Conservation (phyloP, 2,329 filamentous ascomycete species). For the Xylariaceae sp. region DNA sequence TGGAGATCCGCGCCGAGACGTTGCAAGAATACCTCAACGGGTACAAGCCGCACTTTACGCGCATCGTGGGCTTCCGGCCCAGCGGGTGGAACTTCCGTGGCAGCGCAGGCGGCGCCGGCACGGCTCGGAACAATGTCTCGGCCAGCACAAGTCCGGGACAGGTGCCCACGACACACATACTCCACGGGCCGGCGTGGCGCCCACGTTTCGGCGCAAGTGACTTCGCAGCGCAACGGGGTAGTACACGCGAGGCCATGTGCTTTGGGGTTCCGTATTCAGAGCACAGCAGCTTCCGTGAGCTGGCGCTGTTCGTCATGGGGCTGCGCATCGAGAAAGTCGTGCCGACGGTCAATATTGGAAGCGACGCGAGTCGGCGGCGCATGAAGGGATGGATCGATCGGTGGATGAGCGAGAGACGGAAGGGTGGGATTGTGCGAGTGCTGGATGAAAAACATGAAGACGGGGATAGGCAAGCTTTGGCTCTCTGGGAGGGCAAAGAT, state of each 20-base stretch:
- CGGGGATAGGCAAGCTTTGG: constrained; percentile 31
- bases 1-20: constrained; percentile 89
- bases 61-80: constrained; percentile 85
- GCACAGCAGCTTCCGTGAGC: constrained; percentile 89
- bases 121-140: constrained; percentile 43
- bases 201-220: constrained; percentile 68
- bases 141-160: constrained; percentile 46
- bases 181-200: constrained; percentile 66
- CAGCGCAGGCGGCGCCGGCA: background rate
- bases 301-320: constrained; percentile 89
- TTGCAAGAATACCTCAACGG: constrained; percentile 81
- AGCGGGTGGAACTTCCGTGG: constrained; percentile 86
- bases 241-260: constrained; percentile 75
- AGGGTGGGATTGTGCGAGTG: constrained; percentile 47
- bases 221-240: constrained; percentile 76
- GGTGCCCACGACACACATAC: constrained; percentile 45
- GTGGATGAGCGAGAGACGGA: constrained; percentile 56
- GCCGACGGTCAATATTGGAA: constrained; percentile 82
- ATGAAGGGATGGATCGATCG: constrained; percentile 64
- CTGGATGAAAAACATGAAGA: constrained; percentile 25
- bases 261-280: constrained; percentile 96
- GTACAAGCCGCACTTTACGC: constrained; percentile 76
- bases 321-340: constrained; percentile 85
- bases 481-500: constrained; percentile 37
- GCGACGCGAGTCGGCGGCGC: constrained; percentile 49